These are phyloP conservation scores for Starmerella sp. DNA, from an alignment of 805 yeast species.

Conservation along the genomic window DNA sequence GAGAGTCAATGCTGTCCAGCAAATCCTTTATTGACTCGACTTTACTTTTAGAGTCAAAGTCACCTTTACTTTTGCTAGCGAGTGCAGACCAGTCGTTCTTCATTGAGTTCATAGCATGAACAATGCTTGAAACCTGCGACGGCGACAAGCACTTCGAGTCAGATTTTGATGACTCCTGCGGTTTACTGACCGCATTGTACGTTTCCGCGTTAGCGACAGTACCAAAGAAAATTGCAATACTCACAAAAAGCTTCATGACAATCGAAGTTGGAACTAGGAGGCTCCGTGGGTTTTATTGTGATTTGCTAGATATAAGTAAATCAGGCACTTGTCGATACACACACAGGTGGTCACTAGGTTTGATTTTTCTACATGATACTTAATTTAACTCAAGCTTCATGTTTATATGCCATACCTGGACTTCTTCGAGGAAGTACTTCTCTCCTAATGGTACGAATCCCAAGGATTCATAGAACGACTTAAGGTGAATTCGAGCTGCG, in stretches of 20 bases:
- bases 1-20: not conserved
- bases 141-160: not conserved
- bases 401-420: conserved; percentile 20
- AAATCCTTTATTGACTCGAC: not conserved
- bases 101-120: not conserved
- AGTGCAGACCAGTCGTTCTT: not conserved
- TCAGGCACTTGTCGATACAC: too few species aligned
- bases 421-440: conserved; percentile 11
- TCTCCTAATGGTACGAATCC: conserved; percentile 13
- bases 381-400: conserved; percentile 10
- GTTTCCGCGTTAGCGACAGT: not conserved
- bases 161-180: not conserved
- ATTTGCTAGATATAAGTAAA: too few species aligned
- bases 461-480: conserved; percentile 15
- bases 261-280: not conserved
- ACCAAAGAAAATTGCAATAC: not conserved
- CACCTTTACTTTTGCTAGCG: not conserved
- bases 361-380: not conserved
- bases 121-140: not conserved
- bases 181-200: not conserved
- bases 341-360: not conserved
- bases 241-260: not conserved
- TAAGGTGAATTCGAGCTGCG: conserved; percentile 18
- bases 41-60: not conserved
- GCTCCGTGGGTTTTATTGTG: too few species aligned